phyloP scores from a whole-genome alignment of 495 filamentous ascomycete genomes.

The Daldinia concentrica region DNA sequence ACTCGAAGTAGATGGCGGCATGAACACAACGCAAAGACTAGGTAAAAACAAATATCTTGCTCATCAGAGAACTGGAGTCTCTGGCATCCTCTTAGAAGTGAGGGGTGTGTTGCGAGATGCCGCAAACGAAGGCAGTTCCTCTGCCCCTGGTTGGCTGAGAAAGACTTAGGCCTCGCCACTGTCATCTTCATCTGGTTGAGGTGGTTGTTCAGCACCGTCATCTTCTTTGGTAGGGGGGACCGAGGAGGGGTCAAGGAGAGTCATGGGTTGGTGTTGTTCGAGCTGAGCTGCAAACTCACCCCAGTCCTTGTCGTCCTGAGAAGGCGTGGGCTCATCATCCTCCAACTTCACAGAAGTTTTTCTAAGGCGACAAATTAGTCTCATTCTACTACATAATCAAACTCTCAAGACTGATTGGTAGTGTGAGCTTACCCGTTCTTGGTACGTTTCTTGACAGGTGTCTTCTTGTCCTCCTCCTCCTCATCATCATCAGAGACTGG shows the following conservation, averaged over 20 bases:
- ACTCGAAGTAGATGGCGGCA: not conserved
- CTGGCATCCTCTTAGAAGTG: not conserved
- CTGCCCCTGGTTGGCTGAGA: not conserved
- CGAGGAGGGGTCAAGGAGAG: not conserved
- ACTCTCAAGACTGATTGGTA: not conserved
- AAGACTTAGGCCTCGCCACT: not conserved
- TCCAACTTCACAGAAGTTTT: not conserved
- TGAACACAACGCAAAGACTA: not conserved
- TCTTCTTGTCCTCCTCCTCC: not conserved
- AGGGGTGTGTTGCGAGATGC: not conserved
- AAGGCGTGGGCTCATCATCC: not conserved
- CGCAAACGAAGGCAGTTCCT: not conserved
- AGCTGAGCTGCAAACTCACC: slow-evolving; percentile 5
- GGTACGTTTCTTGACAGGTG: not conserved
- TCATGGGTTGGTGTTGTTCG: not conserved
- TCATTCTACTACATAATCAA: not conserved
- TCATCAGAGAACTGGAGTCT: not conserved
- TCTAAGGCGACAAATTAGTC: slow-evolving; percentile 4
- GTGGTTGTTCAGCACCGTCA: not conserved
- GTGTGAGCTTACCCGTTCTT: slow-evolving; percentile 8
- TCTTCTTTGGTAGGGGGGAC: not conserved
- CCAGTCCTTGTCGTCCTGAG: slow-evolving; percentile 1
- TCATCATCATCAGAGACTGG: not conserved
- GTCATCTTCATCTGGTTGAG: not conserved
- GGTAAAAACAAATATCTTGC: not conserved